A percentile compares a stretch with the other conserved stretches of the same genome.
Evolutionary conservation across 2,329 filamentous ascomycete species (phyloP).

Genomic region (Aspergillus sclerotialis): DNA sequence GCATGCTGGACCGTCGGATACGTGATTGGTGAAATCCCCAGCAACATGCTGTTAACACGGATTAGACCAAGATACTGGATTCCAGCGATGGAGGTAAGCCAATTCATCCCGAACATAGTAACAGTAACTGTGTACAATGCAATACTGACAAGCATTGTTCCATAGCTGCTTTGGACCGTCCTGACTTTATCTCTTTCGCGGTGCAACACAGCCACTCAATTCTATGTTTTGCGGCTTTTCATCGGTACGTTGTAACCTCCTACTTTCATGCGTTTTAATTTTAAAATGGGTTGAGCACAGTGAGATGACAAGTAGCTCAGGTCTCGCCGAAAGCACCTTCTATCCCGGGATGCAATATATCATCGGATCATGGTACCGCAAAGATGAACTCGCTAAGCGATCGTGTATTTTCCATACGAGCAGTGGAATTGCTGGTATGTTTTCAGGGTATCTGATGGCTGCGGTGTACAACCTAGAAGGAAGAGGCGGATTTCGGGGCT

Average conservation of each 20-base stretch:
- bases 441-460: conserved; percentile 49
- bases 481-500: conserved; percentile 43
- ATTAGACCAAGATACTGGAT: conserved; percentile 44
- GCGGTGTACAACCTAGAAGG: conserved; percentile 46
- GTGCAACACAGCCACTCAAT: conserved; percentile 36
- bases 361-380: conserved; percentile 46
- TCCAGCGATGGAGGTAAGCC: conserved; percentile 37
- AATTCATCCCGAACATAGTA: conserved; percentile 1
- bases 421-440: conserved; percentile 37
- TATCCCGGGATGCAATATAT: conserved; percentile 49
- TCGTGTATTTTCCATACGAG: conserved; percentile 48
- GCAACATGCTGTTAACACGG: conserved; percentile 46
- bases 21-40: conserved; percentile 47
- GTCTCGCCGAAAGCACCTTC: conserved; percentile 44
- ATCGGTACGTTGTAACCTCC: conserved; percentile 29
- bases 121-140: conserved; percentile 2
- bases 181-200: conserved; percentile 41
- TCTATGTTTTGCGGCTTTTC: conserved; percentile 45
- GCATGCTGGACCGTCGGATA: conserved; percentile 56
- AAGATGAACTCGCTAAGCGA: conserved; percentile 46
- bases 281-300: too few relatives aligned
- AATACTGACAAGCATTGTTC: not conserved
- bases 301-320: conserved; percentile 12
- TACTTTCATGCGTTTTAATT: too few relatives aligned
- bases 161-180: conserved; percentile 41